These are phyloP conservation scores for Coccomyxa sp. DNA, from an alignment of 139 green algal species.

Conservation along the genomic window DNA sequence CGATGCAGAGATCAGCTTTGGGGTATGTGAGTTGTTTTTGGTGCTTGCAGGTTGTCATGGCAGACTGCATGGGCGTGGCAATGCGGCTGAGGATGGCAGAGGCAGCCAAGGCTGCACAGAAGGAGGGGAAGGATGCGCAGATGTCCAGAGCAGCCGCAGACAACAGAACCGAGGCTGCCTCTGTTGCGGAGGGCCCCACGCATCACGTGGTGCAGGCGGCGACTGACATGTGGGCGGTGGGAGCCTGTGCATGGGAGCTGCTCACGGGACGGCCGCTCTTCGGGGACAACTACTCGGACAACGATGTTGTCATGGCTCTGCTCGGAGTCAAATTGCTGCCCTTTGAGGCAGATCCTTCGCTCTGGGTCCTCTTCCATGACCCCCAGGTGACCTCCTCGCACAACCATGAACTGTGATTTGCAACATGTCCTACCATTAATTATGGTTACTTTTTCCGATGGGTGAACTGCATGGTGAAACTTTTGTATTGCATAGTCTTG, in stretches of 20 bases:
- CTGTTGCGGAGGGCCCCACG: neutral
- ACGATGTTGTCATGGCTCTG: slow-evolving; percentile 4
- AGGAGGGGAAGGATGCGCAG: neutral
- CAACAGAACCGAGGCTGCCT: neutral
- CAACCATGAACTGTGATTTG: neutral
- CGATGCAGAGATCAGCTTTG: too few species aligned
- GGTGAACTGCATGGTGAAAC: neutral
- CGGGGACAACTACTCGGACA: neutral
- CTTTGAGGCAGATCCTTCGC: slow-evolving; percentile 12
- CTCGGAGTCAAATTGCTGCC: slow-evolving; percentile 5
- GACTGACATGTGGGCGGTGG: slow-evolving; percentile 10
- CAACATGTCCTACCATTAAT: neutral
- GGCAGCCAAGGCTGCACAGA: neutral
- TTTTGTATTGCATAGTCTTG: too few species aligned
- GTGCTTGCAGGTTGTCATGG: slow-evolving; percentile 5
- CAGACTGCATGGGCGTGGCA: neutral
- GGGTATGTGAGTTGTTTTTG: too few species aligned
- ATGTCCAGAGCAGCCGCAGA: too few species aligned
- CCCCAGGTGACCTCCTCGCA: neutral
- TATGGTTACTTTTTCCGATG: neutral
- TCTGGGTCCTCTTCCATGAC: slow-evolving; percentile 14
- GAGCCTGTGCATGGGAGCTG: slow-evolving; percentile 14
- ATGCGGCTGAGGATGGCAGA: neutral
- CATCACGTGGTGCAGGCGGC: neutral
- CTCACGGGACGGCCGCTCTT: slow-evolving; percentile 14